Percentiles rank a stretch among this genome's conserved stretches.
These are phyloP conservation scores for Aspergillus taichungensis DNA, from an alignment of 495 filamentous ascomycete species.

Conservation along the genomic window DNA sequence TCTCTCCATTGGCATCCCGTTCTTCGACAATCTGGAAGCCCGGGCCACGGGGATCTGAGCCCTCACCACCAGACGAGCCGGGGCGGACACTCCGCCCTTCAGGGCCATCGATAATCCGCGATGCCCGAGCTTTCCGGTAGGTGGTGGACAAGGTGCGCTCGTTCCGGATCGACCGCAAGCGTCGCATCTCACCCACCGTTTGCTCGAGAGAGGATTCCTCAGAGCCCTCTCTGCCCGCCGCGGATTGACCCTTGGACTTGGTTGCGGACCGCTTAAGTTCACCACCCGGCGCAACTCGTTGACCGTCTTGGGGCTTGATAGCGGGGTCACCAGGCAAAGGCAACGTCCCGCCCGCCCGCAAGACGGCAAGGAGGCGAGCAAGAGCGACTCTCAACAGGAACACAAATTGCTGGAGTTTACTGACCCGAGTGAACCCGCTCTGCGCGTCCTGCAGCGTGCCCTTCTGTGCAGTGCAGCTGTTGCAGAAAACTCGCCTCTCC, in stretches of 20 bases:
- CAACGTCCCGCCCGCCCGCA: conserved; percentile 72
- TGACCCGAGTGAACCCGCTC: conserved; percentile 53
- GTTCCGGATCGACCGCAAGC: conserved; percentile 83
- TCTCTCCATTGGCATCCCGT: conserved; percentile 62
- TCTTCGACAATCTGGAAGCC: conserved; percentile 83
- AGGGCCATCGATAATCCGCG: conserved; percentile 85
- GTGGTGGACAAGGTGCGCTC: conserved; percentile 90
- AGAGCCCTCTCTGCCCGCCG: conserved; percentile 45
- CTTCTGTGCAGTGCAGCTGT: conserved; percentile 48
- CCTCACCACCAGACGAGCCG: conserved; percentile 67
- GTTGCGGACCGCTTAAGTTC: conserved; percentile 51
- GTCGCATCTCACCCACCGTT: conserved; percentile 87
- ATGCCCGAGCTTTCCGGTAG: conserved; percentile 80
- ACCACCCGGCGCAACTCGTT: conserved; percentile 34
- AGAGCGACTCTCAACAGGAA: conserved; percentile 88
- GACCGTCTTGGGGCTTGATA: conserved; percentile 56
- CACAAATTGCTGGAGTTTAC: conserved; percentile 86
- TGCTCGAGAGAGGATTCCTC: conserved; percentile 82
- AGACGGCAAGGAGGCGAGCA: conserved; percentile 77
- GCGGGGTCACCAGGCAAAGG: conserved; percentile 45
- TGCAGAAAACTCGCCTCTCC: conserved; percentile 61
- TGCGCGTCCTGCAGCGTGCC: conserved; percentile 39
- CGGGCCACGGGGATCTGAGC: conserved; percentile 44
- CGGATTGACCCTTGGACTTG: conserved; percentile 66
- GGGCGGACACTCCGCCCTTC: conserved; percentile 69